Percentiles rank a stretch among this genome's conserved stretches.
Conservation (phyloP, 2,329 filamentous ascomycete genomes). For the Alternaria metachromatica region DNA sequence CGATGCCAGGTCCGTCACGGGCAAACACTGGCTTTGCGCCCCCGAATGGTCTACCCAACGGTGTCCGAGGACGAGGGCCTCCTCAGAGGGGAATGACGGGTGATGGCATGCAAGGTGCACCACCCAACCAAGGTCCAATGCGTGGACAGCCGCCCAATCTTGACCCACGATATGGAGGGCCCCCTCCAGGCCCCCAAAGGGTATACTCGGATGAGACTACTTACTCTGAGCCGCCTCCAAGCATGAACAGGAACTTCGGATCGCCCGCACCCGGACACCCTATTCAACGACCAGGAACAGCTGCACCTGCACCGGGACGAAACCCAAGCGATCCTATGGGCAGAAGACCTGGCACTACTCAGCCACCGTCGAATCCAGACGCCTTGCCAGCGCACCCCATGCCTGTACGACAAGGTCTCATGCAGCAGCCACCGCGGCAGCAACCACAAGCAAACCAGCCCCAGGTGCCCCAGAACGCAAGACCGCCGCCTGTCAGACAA, state of each 20-base stretch:
- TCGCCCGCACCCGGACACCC: constrained; percentile 34
- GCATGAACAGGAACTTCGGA: constrained; percentile 38
- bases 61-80: constrained; percentile 37
- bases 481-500: constrained; percentile 61
- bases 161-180: constrained; percentile 38
- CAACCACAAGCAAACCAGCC: constrained; percentile 30
- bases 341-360: constrained; percentile 50
- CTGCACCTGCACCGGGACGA: constrained; percentile 37
- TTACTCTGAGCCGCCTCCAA: constrained; percentile 45
- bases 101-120: constrained; percentile 19
- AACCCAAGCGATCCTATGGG: constrained; percentile 36
- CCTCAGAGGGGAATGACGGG: constrained; percentile 28
- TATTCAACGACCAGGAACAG: constrained; percentile 41
- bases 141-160: constrained; percentile 29
- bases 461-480: constrained; percentile 37
- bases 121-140: constrained; percentile 25
- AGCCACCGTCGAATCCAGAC: constrained; percentile 58
- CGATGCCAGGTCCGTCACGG: constrained; percentile 57
- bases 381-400: constrained; percentile 62
- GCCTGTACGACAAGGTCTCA: constrained; percentile 61
- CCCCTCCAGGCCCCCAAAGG: constrained; percentile 41
- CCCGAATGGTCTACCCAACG: constrained; percentile 32
- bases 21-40: constrained; percentile 49
- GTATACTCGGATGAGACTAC: constrained; percentile 44
- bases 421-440: constrained; percentile 39